A percentile compares a stretch with the other conserved stretches of the same genome.
phyloP scores from a whole-genome alignment of 495 filamentous ascomycete genomes.

The Evernia prunastri region DNA sequence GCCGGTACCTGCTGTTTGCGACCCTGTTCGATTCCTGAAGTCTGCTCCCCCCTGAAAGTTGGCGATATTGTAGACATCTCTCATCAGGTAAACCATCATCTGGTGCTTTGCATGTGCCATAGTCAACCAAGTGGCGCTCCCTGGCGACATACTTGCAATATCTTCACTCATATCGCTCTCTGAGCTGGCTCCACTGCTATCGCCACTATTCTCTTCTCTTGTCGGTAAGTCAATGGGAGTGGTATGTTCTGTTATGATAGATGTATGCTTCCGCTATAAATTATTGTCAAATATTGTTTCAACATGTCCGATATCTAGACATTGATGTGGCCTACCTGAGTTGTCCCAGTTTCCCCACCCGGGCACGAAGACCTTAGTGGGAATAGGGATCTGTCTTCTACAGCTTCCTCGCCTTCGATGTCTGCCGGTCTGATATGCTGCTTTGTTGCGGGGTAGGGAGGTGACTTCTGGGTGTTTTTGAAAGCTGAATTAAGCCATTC shows the following conservation, averaged over 20 bases:
- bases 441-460: too few species aligned
- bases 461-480: too few species aligned
- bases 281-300: too few species aligned
- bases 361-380: too few species aligned
- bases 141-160: background rate
- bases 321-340: background rate
- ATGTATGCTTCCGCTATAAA: background rate
- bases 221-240: background rate
- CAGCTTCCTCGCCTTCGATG: too few species aligned
- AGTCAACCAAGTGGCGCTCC: background rate
- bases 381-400: too few species aligned
- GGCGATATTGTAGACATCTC: background rate
- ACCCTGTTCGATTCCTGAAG: background rate
- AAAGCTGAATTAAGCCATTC: conserved; percentile 27
- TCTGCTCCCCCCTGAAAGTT: background rate
- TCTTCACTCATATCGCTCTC: background rate
- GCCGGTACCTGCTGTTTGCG: background rate
- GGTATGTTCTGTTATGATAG: background rate
- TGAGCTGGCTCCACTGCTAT: background rate
- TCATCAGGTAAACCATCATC: background rate
- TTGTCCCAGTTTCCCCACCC: background rate
- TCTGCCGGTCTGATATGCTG: too few species aligned
- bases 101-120: background rate
- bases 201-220: background rate
- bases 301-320: too few species aligned